These are phyloP conservation scores for Colletotrichum chlorophyti DNA, from an alignment of 2,329 filamentous ascomycete genomes.

Conservation along the genomic window DNA sequence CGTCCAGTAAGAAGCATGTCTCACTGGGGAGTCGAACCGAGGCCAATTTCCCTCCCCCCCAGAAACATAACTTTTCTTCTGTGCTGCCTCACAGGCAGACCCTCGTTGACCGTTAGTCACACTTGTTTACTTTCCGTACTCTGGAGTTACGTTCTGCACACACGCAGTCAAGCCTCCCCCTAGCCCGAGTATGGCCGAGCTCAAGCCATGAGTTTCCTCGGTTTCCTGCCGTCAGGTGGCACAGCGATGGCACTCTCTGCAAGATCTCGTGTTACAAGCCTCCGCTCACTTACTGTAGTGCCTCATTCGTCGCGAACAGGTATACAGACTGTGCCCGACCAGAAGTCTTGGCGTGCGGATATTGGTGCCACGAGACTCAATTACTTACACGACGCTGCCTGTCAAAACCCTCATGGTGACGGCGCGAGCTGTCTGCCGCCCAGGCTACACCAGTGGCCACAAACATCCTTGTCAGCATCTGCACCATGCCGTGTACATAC, in stretches of 20 bases:
- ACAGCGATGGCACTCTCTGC: slow-evolving; percentile 9
- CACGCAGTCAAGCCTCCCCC: slow-evolving; percentile 17
- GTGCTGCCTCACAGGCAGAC: not conserved
- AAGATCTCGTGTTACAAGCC: slow-evolving; percentile 17
- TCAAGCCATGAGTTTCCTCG: slow-evolving; percentile 6
- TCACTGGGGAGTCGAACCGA: too few relatives aligned
- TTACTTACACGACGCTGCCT: slow-evolving; percentile 1
- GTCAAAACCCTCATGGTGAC: not conserved
- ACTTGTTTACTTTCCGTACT: not conserved
- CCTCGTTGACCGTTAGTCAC: not conserved
- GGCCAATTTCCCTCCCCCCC: slow-evolving; percentile 6
- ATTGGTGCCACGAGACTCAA: slow-evolving; percentile 16
- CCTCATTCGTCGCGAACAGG: not conserved
- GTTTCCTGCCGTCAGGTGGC: slow-evolving; percentile 9
- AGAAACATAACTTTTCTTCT: not conserved
- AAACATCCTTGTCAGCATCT: slow-evolving; percentile 14
- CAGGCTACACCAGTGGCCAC: not conserved
- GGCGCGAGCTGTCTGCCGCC: too few relatives aligned
- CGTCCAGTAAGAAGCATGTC: too few relatives aligned
- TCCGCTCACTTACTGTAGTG: not conserved
- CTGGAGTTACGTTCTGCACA: too few relatives aligned
- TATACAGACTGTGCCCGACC: not conserved
- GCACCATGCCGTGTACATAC: not conserved
- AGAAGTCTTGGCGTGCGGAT: not conserved
- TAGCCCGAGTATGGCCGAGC: slow-evolving; percentile 3